A percentile compares a stretch with the other conserved stretches of the same genome.
Conservation (phyloP, 257 asterid genomes). For the Solanum peruvianum region DNA sequence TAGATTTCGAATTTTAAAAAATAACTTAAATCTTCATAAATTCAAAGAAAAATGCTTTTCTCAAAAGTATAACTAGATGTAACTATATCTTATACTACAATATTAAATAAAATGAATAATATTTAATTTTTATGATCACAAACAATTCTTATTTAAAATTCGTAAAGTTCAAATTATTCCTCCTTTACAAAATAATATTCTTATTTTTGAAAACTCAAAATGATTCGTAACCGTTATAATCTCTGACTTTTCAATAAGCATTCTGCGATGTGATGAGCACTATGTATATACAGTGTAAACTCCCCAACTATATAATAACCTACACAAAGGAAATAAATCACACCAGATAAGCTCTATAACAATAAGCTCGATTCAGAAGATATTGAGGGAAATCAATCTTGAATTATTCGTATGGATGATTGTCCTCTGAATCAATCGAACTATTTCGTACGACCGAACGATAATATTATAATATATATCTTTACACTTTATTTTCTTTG, state of each 20-base stretch:
- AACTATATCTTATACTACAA: too few species aligned
- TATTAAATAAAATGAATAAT: not conserved
- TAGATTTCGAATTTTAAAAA: too few species aligned
- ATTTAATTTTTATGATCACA: not conserved
- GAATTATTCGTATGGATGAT: fast-evolving
- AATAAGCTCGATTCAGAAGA: not conserved
- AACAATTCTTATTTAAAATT: not conserved
- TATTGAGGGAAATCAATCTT: fast-evolving
- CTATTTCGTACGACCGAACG: fast-evolving
- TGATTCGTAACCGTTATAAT: fast-evolving
- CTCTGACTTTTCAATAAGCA: fast-evolving
- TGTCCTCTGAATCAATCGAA: fast-evolving
- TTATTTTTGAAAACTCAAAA: not conserved
- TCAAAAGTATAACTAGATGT: too few species aligned
- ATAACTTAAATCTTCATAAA: too few species aligned
- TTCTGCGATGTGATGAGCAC: not conserved
- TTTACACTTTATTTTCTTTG: not conserved
- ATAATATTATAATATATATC: not conserved
- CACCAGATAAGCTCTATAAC: fast-evolving
- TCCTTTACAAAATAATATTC: not conserved
- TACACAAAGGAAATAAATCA: too few species aligned
- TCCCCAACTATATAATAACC: fast-evolving
- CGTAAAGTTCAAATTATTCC: not conserved
- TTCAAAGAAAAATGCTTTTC: not conserved
- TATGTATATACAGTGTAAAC: too few species aligned